Percentiles rank a stretch among this genome's conserved stretches.
These are phyloP conservation scores for Saturnispora gosingensis DNA, from an alignment of 805 yeast genomes.

Conservation along the genomic window DNA sequence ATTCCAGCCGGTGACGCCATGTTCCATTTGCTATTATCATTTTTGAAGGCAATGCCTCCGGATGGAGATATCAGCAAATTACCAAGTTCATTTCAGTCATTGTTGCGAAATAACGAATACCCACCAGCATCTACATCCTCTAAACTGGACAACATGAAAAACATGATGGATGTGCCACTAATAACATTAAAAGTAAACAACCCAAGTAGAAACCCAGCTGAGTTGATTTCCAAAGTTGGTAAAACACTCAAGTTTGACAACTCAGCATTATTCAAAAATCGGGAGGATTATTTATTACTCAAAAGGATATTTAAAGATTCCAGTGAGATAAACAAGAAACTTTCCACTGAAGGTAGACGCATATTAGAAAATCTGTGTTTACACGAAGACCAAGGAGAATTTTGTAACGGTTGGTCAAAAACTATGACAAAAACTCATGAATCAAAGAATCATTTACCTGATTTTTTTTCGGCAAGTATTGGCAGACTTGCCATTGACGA, in stretches of 20 bases:
- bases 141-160: slow-evolving; percentile 17
- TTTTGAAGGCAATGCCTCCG: slow-evolving; percentile 66
- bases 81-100: slow-evolving; percentile 58
- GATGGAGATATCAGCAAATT: slow-evolving; percentile 45
- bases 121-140: slow-evolving; percentile 50
- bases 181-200: slow-evolving; percentile 31
- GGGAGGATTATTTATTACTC: slow-evolving; percentile 69
- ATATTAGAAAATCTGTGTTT: slow-evolving; percentile 33
- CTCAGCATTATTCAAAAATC: slow-evolving; percentile 57
- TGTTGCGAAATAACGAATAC: slow-evolving; percentile 56
- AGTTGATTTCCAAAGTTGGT: slow-evolving; percentile 49
- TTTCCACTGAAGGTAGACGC: slow-evolving; percentile 68
- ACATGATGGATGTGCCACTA: slow-evolving; percentile 29
- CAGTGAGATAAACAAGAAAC: slow-evolving; percentile 47
- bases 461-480: slow-evolving; percentile 37
- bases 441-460: slow-evolving; percentile 16
- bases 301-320: slow-evolving; percentile 59
- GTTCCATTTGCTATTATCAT: slow-evolving; percentile 70
- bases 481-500: slow-evolving; percentile 69
- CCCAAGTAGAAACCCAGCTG: slow-evolving; percentile 41
- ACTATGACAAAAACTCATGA: slow-evolving; percentile 20
- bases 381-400: slow-evolving; percentile 16
- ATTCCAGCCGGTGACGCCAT: slow-evolving; percentile 76
- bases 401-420: slow-evolving; percentile 28
- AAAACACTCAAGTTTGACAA: slow-evolving; percentile 59